Percentiles rank a stretch among this genome's conserved stretches.
Conservation (phyloP, 1,284 basidiomycete genomes). For the Ceratobasidium sp. region DNA sequence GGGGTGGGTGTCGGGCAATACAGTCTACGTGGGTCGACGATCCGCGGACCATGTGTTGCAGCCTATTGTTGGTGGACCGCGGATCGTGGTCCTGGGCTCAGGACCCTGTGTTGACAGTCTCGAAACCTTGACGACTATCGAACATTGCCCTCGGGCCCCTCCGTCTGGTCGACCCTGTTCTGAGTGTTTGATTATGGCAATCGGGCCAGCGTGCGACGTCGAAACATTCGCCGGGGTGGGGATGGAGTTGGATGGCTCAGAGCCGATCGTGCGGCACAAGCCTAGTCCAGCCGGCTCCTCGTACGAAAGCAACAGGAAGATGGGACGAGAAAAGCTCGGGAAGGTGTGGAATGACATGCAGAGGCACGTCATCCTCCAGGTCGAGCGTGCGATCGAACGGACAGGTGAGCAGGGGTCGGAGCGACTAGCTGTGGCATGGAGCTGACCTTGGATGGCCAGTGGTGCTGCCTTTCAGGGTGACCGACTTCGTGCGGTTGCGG, state of each 20-base stretch:
- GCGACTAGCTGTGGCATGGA: background rate
- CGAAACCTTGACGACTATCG: too few species aligned
- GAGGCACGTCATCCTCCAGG: background rate
- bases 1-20: too few species aligned
- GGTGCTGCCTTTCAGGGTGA: background rate
- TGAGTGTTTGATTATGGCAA: too few species aligned
- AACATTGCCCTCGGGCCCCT: too few species aligned
- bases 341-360: slow-evolving; percentile 9
- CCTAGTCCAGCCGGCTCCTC: background rate
- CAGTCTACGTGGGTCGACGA: too few species aligned
- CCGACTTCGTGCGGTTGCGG: background rate
- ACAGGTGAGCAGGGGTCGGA: background rate
- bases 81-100: too few species aligned
- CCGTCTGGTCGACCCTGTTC: too few species aligned
- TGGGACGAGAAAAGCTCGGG: background rate
- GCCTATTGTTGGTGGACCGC: too few species aligned
- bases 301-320: background rate
- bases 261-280: background rate
- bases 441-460: background rate
- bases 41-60: too few species aligned
- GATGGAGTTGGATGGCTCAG: background rate
- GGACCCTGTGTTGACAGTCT: too few species aligned
- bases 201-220: too few species aligned
- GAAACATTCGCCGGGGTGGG: background rate
- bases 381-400: background rate